These are phyloP conservation scores for Thelephora aurantiotincta DNA, from an alignment of 768 basidiomycete genomes.

Conservation along the genomic window DNA sequence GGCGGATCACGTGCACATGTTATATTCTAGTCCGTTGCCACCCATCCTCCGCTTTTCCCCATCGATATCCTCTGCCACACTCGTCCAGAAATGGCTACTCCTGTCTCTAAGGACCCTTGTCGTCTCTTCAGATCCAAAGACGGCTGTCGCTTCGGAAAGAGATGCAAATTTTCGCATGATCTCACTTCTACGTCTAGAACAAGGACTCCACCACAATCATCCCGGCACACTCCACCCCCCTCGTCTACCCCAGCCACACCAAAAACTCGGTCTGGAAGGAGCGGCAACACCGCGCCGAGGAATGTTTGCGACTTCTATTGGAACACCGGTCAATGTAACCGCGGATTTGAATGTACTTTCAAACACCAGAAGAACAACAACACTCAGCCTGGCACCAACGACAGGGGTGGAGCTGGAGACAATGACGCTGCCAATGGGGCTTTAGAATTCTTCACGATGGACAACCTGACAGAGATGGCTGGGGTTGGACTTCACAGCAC, in stretches of 20 bases:
- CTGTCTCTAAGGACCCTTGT: background rate
- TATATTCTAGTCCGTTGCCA: too few relatives aligned
- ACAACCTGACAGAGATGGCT: constrained; percentile 10
- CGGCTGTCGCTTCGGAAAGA: background rate
- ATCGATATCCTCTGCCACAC: too few relatives aligned
- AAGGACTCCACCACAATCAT: background rate
- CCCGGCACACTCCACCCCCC: background rate
- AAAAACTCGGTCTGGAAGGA: background rate
- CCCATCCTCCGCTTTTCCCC: too few relatives aligned
- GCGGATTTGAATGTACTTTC: constrained; percentile 15
- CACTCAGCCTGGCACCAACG: background rate
- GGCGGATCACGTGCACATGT: too few relatives aligned
- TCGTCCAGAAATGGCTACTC: too few relatives aligned
- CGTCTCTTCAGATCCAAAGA: background rate
- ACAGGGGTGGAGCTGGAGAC: background rate
- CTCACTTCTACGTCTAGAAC: background rate
- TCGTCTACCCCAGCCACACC: background rate
- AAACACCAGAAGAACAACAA: constrained; percentile 10
- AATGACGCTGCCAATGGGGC: background rate
- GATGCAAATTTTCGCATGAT: background rate
- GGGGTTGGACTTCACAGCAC: constrained; percentile 5
- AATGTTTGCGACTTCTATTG: constrained; percentile 17
- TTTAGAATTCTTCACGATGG: constrained; percentile 12
- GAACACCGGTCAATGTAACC: constrained; percentile 14
- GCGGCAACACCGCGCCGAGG: constrained; percentile 6